phyloP scores from a whole-genome alignment of 257 asterid genomes.

The Capsicum pubescens region DNA sequence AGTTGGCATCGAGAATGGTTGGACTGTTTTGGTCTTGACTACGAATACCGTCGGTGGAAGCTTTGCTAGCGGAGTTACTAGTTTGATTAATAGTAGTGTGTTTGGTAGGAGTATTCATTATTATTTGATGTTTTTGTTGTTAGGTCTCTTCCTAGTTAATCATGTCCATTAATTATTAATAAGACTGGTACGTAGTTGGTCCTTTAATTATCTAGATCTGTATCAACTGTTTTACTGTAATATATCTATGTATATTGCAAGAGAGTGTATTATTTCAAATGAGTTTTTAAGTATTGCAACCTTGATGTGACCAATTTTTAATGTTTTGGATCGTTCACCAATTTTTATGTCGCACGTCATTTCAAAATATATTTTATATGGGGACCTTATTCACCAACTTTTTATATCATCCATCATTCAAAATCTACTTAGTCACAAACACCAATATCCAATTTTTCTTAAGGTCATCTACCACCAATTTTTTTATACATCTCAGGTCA shows the following conservation, averaged over 20 bases:
- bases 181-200: not conserved
- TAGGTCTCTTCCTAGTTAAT: slow-evolving; percentile 30
- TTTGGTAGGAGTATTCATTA: not conserved
- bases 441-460: no score
- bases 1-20: slow-evolving; percentile 66
- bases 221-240: not conserved
- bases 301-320: no score
- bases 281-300: not conserved
- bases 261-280: no score
- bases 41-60: slow-evolving; percentile 66
- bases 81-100: not conserved
- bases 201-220: not conserved
- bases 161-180: not conserved
- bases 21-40: slow-evolving; percentile 78
- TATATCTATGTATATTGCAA: not conserved
- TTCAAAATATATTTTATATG: no score
- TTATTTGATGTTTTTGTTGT: slow-evolving; percentile 21
- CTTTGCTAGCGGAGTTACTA: slow-evolving; percentile 46
- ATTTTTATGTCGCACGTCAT: no score
- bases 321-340: not conserved
- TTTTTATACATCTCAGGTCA: no score
- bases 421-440: no score
- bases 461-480: no score
- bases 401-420: no score
- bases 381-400: no score